Base-by-base conservation (phyloP, 2,329 filamentous ascomycete species). In the Penicillium sp. region DNA sequence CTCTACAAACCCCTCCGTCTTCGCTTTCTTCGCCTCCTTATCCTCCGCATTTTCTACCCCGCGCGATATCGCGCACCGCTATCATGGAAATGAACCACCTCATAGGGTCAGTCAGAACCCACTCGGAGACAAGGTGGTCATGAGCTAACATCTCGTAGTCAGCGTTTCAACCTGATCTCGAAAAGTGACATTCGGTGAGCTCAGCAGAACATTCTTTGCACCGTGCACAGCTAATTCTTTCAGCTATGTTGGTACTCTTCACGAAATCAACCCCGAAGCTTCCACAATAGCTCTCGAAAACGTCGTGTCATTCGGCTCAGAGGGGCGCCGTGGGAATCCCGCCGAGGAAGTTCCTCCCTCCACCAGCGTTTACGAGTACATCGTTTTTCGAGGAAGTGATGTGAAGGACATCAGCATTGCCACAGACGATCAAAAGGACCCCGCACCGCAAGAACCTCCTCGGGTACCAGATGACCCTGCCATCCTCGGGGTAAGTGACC, bases 401-500 rank as follows among this genome's bases (percentile, higher is more conserved):
- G 94, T 99, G 70, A 99, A 99, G 78, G 94, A 99, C 74, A 82
- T 99, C 67, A 89, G 91, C 67, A 93, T 99, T 68, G 92, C 96
- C 69, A 89, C 96, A 66, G 84, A 87, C 39, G 84, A 87, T 42
- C 85, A 89, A 38, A 84, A 85, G 64, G 79, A 85, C 60, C 84
- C 85, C 66, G 86, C 90, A 73, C 85, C 91, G 70, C 86, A 86
- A 61, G 85, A 87, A 67, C 87, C 87, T 56, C 87, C 89, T 48
- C 84, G 86, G 61, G 85, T 96, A 67, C 92, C 92, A 7, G 89
- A 96, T 77, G 94, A 99, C 76, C 94, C 94, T 69, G 94, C 94
- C 50, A 97, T 99, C 69, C 84, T 99, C 62, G 91, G 90, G 73
- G 94, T 99, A 88, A 91, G 94, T 92, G 29, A 34, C 32, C 54